Evolutionary conservation across 2,329 filamentous ascomycete species (phyloP).

Genomic region (Drechmeria coniospora): DNA sequence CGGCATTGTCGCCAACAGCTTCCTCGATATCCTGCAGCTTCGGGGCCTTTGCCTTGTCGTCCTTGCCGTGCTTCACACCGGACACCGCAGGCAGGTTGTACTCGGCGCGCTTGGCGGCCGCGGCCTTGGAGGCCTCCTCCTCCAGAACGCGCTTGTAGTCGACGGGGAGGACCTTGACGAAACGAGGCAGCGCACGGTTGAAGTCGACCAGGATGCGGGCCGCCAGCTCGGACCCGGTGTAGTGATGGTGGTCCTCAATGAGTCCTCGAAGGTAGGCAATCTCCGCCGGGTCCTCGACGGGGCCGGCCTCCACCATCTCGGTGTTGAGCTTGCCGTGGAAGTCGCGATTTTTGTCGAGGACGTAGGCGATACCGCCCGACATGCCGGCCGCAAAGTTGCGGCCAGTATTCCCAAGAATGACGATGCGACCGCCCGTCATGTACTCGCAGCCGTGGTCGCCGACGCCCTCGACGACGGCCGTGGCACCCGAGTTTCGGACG

Average conservation of each 20-base stretch:
- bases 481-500: constrained; percentile 90
- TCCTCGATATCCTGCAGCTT: constrained; percentile 78
- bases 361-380: constrained; percentile 94
- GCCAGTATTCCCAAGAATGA: constrained; percentile 76
- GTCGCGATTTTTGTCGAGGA: constrained; percentile 78
- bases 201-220: constrained; percentile 92
- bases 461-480: constrained; percentile 88
- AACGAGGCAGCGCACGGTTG: constrained; percentile 74
- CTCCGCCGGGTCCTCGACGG: constrained; percentile 71
- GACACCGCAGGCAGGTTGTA: constrained; percentile 67
- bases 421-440: constrained; percentile 89
- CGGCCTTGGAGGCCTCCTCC: constrained; percentile 75
- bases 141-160: constrained; percentile 90
- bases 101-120: constrained; percentile 69
- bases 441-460: constrained; percentile 97
- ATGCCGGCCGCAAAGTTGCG: constrained; percentile 97
- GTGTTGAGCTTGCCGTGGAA: constrained; percentile 89
- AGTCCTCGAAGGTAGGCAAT: constrained; percentile 81
- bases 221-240: constrained; percentile 89
- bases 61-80: constrained; percentile 45
- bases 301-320: constrained; percentile 89
- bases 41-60: constrained; percentile 54
- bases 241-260: constrained; percentile 94
- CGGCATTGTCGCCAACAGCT: constrained; percentile 67
- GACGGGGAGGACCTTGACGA: constrained; percentile 83